These are phyloP conservation scores for Drechslera avenae DNA, from an alignment of 2,329 filamentous ascomycete species.

Conservation along the genomic window DNA sequence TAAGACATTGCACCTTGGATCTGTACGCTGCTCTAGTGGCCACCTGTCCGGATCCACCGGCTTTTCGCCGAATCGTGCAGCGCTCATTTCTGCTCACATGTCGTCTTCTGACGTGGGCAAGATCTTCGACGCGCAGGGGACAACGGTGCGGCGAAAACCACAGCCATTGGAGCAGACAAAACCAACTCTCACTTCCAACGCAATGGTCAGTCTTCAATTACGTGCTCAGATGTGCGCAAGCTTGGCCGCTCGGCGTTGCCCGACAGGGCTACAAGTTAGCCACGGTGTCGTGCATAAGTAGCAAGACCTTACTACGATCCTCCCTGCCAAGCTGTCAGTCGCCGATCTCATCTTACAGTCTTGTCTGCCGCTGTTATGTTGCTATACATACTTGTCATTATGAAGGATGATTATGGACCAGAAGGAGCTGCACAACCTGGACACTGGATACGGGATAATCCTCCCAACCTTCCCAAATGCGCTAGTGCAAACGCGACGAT, in stretches of 20 bases:
- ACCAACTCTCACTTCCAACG: neutral
- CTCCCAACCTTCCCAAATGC: too few species aligned
- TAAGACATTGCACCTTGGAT: slow-evolving; percentile 4
- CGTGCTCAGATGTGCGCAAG: neutral
- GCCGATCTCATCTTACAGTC: neutral
- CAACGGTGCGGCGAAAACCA: neutral
- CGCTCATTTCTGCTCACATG: neutral
- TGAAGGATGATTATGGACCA: too few species aligned
- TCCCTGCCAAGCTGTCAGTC: neutral
- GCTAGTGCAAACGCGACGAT: too few species aligned
- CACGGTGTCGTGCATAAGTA: slow-evolving; percentile 4
- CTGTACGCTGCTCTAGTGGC: neutral
- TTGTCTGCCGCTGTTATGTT: neutral
- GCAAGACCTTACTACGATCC: neutral
- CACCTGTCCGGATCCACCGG: slow-evolving; percentile 2
- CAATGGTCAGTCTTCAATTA: slow-evolving; percentile 2
- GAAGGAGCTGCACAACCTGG: too few species aligned
- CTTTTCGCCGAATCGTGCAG: neutral
- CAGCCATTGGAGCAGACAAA: neutral
- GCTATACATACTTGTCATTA: too few species aligned
- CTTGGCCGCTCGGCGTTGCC: neutral
- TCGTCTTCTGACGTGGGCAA: neutral
- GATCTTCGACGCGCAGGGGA: slow-evolving; percentile 6
- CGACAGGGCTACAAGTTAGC: slow-evolving; percentile 1
- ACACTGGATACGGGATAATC: too few species aligned